Percentiles rank a stretch among this genome's conserved stretches.
Conservation (phyloP, 2,329 filamentous ascomycete species). For the Aspergillus quadrilineatus region DNA sequence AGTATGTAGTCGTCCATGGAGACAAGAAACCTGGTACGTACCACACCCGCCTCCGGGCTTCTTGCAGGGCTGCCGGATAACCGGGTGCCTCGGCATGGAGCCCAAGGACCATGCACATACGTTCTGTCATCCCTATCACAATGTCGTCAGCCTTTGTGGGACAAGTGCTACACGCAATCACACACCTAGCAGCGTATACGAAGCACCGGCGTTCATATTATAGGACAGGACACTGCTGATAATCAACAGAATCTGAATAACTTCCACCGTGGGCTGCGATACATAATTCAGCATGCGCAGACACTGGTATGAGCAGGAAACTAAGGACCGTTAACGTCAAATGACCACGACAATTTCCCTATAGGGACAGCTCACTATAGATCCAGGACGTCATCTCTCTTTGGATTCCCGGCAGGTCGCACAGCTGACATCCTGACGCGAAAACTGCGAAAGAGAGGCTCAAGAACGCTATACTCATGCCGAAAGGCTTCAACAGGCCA, state of each 20-base stretch:
- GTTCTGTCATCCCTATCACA: conserved; percentile 33
- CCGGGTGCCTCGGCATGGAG: conserved; percentile 56
- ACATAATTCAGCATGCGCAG: conserved; percentile 64
- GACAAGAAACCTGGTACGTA: conserved; percentile 18
- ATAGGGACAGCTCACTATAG: conserved; percentile 49
- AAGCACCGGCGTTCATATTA: conserved; percentile 64
- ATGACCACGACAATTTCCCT: background rate
- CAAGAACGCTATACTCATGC: conserved; percentile 58
- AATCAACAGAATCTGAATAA: conserved; percentile 61
- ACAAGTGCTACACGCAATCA: conserved; percentile 18
- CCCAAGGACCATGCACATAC: conserved; percentile 58
- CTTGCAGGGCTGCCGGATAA: conserved; percentile 46
- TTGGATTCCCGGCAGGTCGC: conserved; percentile 55
- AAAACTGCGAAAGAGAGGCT: conserved; percentile 62
- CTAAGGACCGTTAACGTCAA: conserved; percentile 36
- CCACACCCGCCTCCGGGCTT: conserved; percentile 40
- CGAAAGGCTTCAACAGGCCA: conserved; percentile 55
- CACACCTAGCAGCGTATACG: conserved; percentile 58
- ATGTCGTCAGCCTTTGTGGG: conserved; percentile 3
- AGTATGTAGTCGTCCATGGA: background rate
- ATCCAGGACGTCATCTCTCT: conserved; percentile 64
- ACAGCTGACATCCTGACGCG: conserved; percentile 62
- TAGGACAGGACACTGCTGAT: conserved; percentile 63
- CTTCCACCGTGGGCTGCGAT: conserved; percentile 59
- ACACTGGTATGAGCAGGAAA: conserved; percentile 65